phyloP scores from a whole-genome alignment of 192 early-diverging fungal species.

The Rhizoclosmatium sp. region DNA sequence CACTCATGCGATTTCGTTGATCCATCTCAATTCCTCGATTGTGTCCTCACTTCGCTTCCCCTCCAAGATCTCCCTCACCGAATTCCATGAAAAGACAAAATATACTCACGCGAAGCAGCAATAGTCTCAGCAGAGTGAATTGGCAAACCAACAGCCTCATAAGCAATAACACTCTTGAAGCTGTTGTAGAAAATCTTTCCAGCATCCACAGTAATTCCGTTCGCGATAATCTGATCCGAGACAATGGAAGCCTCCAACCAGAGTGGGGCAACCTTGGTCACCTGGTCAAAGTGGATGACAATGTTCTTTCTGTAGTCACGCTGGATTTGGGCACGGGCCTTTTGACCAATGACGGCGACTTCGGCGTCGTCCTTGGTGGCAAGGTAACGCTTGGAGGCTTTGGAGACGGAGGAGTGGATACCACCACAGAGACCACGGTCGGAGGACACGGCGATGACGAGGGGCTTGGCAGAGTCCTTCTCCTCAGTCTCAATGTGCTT shows the following conservation, averaged over 20 bases:
- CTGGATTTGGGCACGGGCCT: slow-evolving; percentile 90
- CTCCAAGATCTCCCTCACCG: neutral
- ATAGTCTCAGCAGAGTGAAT: slow-evolving; percentile 74
- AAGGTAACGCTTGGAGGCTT: slow-evolving; percentile 76
- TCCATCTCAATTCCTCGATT: no score
- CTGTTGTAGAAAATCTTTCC: slow-evolving; percentile 90
- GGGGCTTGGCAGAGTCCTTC: slow-evolving; percentile 68
- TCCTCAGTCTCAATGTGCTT: slow-evolving; percentile 75
- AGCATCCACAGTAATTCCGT: slow-evolving; percentile 64
- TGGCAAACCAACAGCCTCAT: slow-evolving; percentile 77
- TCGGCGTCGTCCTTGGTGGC: slow-evolving; percentile 55
- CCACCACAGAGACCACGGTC: slow-evolving; percentile 99
- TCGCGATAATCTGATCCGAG: slow-evolving; percentile 76
- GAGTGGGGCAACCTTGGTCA: slow-evolving; percentile 87
- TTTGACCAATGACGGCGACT: slow-evolving; percentile 82
- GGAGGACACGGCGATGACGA: slow-evolving; percentile 87
- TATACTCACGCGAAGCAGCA: slow-evolving; percentile 68
- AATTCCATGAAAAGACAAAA: neutral
- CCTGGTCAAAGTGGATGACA: slow-evolving; percentile 87
- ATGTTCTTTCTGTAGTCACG: slow-evolving; percentile 82
- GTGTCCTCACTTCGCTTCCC: no score
- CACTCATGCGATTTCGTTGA: no score
- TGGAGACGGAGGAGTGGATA: slow-evolving; percentile 95
- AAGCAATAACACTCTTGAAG: slow-evolving; percentile 94
- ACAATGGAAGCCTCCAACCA: slow-evolving; percentile 88